Base-by-base conservation (phyloP, 192 early-diverging fungal genomes). In the Coemansia sp. region DNA sequence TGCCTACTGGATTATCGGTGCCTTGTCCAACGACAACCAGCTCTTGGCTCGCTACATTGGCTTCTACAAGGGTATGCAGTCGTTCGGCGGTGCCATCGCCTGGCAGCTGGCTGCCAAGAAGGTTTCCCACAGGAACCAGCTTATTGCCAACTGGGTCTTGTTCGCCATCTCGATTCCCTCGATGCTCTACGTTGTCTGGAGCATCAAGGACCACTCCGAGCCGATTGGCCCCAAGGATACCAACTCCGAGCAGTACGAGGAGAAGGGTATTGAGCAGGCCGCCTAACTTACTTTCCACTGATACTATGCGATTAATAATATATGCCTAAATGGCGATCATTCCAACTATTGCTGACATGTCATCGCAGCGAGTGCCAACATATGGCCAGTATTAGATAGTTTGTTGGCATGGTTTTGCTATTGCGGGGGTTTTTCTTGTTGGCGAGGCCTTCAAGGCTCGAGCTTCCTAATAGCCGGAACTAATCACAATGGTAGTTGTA, bases 61-160 rank as follows among this genome's bases (percentile, higher is more conserved):
- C 3, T 94, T 91, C 84, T 95, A 95, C 89, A 95, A 95, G 87
- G 90, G 88, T 58, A 89, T 93, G 59, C 94, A 95, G 85, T 90
- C 88, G 63, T 85, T 87, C 59, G 89, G 86, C n/a, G 85, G 76
- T 53, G 91, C 89, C 58, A 83, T 92, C 36, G 83, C 88, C 3
- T 89, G 90, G 86, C 87, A 90, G 69, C 79, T 91, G 53, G 88
- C 85, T 67, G 88, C 89, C 48, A 78, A 77, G 43, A 64, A 75
- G 34, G 73, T 77, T 38, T 28, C 71, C 14, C 71, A 61, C 39
- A 66, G 84, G 67, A 71, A 73, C 65, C 77, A 86, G 68, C 72
- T 86, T 2, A 76, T 88, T 45, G 76, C 79, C 41, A 86, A 86
- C 67, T 88, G 87, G 87, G 64, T 76, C 6, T 69, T 88, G n/a